Conservation (phyloP, 2,329 filamentous ascomycete species). For the Talaromyces sp. region DNA sequence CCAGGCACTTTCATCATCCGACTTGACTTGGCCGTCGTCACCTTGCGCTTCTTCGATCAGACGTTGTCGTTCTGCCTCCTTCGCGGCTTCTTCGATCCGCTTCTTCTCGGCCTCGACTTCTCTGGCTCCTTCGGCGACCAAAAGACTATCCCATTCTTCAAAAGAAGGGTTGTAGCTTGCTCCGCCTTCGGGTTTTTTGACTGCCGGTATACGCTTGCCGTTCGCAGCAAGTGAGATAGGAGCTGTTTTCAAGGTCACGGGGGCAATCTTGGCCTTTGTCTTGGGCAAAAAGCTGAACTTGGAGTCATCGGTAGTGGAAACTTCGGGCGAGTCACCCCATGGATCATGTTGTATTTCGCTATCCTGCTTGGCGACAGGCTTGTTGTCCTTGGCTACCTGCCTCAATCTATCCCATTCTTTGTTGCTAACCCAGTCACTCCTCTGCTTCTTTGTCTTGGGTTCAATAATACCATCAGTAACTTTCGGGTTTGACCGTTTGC, state of each 20-base stretch:
- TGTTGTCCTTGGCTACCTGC: slow-evolving; percentile 66
- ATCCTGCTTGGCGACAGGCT: slow-evolving; percentile 47
- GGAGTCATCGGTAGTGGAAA: slow-evolving; percentile 41
- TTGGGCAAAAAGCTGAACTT: slow-evolving; percentile 62
- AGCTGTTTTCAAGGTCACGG: slow-evolving; percentile 66
- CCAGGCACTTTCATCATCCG: slow-evolving; percentile 87
- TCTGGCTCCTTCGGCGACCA: slow-evolving; percentile 69
- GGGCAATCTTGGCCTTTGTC: slow-evolving; percentile 61
- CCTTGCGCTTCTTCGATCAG: slow-evolving; percentile 66
- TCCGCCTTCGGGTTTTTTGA: slow-evolving; percentile 71
- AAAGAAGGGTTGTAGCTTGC: slow-evolving; percentile 92
- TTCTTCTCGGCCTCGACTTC: slow-evolving; percentile 73
- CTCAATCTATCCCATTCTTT: slow-evolving; percentile 77
- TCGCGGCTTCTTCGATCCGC: slow-evolving; percentile 61
- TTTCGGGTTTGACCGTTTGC: slow-evolving; percentile 68
- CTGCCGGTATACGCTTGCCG: slow-evolving; percentile 72
- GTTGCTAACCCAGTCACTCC: slow-evolving; percentile 72
- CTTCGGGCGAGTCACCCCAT: slow-evolving; percentile 57
- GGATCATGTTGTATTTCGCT: slow-evolving; percentile 64
- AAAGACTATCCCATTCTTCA: slow-evolving; percentile 72
- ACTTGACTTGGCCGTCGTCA: slow-evolving; percentile 67
- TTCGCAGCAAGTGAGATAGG: slow-evolving; percentile 77
- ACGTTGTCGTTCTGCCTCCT: slow-evolving; percentile 62
- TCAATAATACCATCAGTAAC: slow-evolving; percentile 68
- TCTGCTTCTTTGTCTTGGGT: slow-evolving; percentile 62